Evolutionary conservation across 805 yeast genomes (phyloP).

Genomic region (Metschnikowia cerradonensis): DNA sequence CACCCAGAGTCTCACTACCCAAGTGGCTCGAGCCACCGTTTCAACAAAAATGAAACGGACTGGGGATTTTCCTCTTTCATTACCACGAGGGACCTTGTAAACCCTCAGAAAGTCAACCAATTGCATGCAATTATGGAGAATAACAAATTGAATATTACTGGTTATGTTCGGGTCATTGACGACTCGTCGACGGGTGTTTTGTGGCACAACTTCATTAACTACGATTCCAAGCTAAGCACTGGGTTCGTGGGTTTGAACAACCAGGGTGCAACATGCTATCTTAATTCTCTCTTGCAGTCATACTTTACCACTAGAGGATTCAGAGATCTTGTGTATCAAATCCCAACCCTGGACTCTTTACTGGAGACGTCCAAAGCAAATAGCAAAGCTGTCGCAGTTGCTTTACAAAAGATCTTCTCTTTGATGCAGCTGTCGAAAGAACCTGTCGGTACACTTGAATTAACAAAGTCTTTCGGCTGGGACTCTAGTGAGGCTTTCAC

Average conservation of each 20-base stretch:
- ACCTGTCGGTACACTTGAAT: constrained; percentile 79
- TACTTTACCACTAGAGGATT: constrained; percentile 81
- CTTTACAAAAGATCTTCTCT: constrained; percentile 85
- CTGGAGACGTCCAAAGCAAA: constrained; percentile 35
- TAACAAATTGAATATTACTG: constrained; percentile 66
- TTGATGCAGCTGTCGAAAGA: constrained; percentile 66
- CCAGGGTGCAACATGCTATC: constrained; percentile 98
- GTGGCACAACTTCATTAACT: constrained; percentile 83
- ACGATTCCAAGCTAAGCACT: constrained; percentile 81
- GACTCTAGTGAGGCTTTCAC: constrained; percentile 91
- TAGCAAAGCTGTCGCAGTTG: constrained; percentile 55
- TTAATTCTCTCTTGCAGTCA: constrained; percentile 88
- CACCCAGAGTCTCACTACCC: constrained; percentile 57
- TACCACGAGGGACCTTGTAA: constrained; percentile 40
- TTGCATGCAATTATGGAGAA: constrained; percentile 43
- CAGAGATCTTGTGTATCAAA: constrained; percentile 80
- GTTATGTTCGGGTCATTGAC: constrained; percentile 67
- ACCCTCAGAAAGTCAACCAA: constrained; percentile 19
- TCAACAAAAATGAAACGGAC: constrained; percentile 70
- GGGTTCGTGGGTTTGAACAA: constrained; percentile 91
- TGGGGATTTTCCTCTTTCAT: constrained; percentile 92
- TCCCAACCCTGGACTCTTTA: constrained; percentile 55
- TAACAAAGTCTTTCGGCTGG: constrained; percentile 96
- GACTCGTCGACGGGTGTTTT: constrained; percentile 89
- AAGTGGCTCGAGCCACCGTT: constrained; percentile 74